Evolutionary conservation across 306 rosid species (phyloP).

Genomic region (Malus fusca): DNA sequence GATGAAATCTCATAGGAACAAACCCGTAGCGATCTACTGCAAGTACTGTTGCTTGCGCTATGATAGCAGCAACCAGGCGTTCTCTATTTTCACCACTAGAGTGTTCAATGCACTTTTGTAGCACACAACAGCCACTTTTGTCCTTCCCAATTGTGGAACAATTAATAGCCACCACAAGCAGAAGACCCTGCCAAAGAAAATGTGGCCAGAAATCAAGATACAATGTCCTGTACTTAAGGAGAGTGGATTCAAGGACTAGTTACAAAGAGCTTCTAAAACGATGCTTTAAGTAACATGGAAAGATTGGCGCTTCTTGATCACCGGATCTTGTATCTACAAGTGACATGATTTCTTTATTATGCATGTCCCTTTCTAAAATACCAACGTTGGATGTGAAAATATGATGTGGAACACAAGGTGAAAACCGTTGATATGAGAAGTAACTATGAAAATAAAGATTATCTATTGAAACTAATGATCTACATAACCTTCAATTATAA

Average conservation of each 20-base stretch:
- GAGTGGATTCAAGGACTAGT: background rate
- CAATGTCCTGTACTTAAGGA: background rate
- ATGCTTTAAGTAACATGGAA: background rate
- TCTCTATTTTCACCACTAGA: slow-evolving; percentile 29
- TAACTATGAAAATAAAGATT: background rate
- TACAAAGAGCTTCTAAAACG: background rate
- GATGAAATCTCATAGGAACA: slow-evolving; percentile 4
- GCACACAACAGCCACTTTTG: slow-evolving; percentile 54
- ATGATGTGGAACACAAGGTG: background rate
- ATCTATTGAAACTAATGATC: background rate
- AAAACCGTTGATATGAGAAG: background rate
- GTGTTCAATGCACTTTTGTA: slow-evolving; percentile 39
- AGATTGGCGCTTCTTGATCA: background rate
- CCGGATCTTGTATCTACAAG: background rate
- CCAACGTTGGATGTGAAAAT: background rate
- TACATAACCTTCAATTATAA: background rate
- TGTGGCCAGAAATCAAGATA: slow-evolving; percentile 18
- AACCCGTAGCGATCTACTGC: slow-evolving; percentile 56
- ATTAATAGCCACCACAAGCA: slow-evolving; percentile 27
- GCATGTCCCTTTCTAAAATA: background rate
- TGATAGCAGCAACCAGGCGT: slow-evolving; percentile 23
- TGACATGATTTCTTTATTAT: background rate
- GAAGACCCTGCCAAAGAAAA: slow-evolving; percentile 36
- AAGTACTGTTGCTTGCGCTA: slow-evolving; percentile 18
- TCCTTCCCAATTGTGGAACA: slow-evolving; percentile 40